These are phyloP conservation scores for Acidomyces sp. DNA, from an alignment of 495 filamentous ascomycete genomes.

Conservation along the genomic window DNA sequence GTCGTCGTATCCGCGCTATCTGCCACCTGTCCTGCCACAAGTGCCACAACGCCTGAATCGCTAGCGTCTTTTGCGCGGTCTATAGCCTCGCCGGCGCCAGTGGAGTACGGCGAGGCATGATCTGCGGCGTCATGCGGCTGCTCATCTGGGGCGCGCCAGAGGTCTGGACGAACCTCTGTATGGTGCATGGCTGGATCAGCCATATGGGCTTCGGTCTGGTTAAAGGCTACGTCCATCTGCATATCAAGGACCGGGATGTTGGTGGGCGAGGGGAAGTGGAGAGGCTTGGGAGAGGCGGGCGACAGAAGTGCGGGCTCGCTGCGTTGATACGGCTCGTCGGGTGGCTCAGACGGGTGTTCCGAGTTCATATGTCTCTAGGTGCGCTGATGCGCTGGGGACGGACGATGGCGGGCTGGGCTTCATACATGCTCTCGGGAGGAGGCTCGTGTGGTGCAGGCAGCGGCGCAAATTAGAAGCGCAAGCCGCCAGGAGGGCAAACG, in stretches of 20 bases:
- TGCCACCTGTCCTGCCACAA: neutral
- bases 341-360: conserved; percentile 37
- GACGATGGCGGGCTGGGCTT: neutral
- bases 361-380: conserved; percentile 7
- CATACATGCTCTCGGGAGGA: conserved; percentile 4
- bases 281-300: conserved; percentile 57
- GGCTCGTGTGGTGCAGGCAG: too few relatives aligned
- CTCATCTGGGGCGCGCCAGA: conserved; percentile 15
- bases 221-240: conserved; percentile 60
- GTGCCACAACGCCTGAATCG: neutral
- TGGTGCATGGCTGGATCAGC: conserved; percentile 22
- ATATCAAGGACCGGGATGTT: conserved; percentile 60
- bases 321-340: conserved; percentile 51
- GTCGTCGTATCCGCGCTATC: conserved; percentile 8
- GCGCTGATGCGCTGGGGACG: neutral
- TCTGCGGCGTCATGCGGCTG: conserved; percentile 1
- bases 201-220: conserved; percentile 48
- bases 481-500: too few relatives aligned
- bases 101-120: conserved; percentile 14
- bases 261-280: conserved; percentile 55
- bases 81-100: conserved; percentile 6
- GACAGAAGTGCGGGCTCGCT: conserved; percentile 47
- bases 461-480: neutral
- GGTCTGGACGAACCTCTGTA: conserved; percentile 14
- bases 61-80: neutral